Evolutionary conservation across 495 filamentous ascomycete species (phyloP).

Genomic region (Tuber borchii): DNA sequence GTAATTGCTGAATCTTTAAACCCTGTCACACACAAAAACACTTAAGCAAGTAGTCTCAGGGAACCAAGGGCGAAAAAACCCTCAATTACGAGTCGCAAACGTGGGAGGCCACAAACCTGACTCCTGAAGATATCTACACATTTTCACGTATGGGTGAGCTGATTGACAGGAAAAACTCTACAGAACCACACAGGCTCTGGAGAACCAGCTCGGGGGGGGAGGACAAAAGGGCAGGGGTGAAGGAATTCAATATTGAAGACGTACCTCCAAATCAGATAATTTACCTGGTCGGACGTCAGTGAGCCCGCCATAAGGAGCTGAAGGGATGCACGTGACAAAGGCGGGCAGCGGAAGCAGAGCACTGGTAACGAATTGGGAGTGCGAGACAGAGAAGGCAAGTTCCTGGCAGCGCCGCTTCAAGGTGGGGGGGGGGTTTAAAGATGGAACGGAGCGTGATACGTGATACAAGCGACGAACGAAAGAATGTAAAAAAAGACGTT

Average conservation of each 20-base stretch:
- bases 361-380: constrained; percentile 39
- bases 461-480: constrained; percentile 39
- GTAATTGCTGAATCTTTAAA: constrained; percentile 36
- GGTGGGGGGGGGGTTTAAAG: not conserved
- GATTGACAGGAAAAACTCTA: constrained; percentile 28
- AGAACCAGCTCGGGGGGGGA: constrained; percentile 43
- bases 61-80: constrained; percentile 10
- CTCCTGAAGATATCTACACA: constrained; percentile 75
- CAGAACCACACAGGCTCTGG: constrained; percentile 25
- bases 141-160: constrained; percentile 37
- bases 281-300: constrained; percentile 87
- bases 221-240: constrained; percentile 37
- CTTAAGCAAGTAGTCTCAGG: constrained; percentile 28
- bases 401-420: not conserved
- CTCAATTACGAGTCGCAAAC: constrained; percentile 13
- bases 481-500: not conserved
- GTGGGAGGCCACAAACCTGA: constrained; percentile 59
- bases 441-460: constrained; percentile 10
- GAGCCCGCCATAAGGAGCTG: constrained; percentile 41
- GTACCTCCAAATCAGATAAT: constrained; percentile 96
- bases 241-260: constrained; percentile 46
- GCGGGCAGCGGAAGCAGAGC: constrained; percentile 15
- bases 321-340: constrained; percentile 33
- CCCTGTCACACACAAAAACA: constrained; percentile 35
- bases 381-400: constrained; percentile 23